These are phyloP conservation scores for Populus trichocarpa DNA, from an alignment of 441 rosid species.

Conservation along the genomic window DNA sequence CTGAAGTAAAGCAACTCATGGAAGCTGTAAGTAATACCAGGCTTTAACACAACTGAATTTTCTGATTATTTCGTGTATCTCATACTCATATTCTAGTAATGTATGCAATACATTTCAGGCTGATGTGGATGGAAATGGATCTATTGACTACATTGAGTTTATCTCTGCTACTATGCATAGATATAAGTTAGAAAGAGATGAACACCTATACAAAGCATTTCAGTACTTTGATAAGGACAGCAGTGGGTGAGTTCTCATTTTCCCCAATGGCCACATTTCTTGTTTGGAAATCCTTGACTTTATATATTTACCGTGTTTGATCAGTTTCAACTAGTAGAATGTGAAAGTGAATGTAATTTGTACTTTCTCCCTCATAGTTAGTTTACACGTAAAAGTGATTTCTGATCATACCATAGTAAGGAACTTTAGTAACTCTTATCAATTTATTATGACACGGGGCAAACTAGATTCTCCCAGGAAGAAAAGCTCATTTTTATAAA, in stretches of 20 bases:
- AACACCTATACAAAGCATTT: slow-evolving; percentile 83
- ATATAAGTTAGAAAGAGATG: slow-evolving; percentile 76
- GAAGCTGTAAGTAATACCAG: slow-evolving; percentile 63
- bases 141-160: slow-evolving; percentile 91
- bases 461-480: neutral
- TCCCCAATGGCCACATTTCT: neutral
- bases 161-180: slow-evolving; percentile 91
- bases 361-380: neutral
- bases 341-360: neutral
- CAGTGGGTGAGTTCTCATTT: slow-evolving; percentile 60
- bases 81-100: neutral
- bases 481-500: neutral
- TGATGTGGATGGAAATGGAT: slow-evolving; percentile 93
- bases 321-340: neutral
- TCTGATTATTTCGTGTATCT: slow-evolving; percentile 1
- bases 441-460: neutral
- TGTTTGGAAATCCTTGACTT: neutral
- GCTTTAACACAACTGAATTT: neutral
- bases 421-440: neutral
- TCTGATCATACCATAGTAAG: neutral
- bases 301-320: neutral
- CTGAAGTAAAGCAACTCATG: slow-evolving; percentile 93
- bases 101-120: slow-evolving; percentile 48
- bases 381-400: neutral
- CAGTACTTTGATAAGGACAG: slow-evolving; percentile 86